Evolutionary conservation across 306 rosid species (phyloP).

Genomic region (Cucurbita pepo): DNA sequence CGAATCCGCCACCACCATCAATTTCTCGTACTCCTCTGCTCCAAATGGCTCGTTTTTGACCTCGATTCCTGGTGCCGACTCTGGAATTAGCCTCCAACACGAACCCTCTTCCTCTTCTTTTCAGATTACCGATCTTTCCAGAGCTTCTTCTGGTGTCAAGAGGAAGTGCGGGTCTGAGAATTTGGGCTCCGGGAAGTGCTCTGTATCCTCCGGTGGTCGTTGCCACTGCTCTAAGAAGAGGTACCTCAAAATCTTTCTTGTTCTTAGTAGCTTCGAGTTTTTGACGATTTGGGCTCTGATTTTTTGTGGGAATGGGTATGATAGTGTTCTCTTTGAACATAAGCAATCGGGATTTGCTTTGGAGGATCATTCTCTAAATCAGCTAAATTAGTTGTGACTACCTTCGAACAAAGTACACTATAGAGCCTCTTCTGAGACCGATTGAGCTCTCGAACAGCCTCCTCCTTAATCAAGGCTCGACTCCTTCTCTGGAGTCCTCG

Average conservation of each 20-base stretch:
- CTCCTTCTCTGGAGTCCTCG: no score
- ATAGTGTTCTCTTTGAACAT: no score
- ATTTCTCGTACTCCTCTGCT: slow-evolving; percentile 43
- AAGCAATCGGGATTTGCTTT: no score
- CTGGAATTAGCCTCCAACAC: slow-evolving; percentile 24
- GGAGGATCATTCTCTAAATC: no score
- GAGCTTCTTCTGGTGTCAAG: slow-evolving; percentile 42
- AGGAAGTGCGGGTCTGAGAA: slow-evolving; percentile 67
- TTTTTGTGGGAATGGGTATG: no score
- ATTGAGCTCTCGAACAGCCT: no score
- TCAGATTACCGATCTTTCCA: slow-evolving; percentile 56
- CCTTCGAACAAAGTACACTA: no score
- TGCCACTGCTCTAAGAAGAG: slow-evolving; percentile 82
- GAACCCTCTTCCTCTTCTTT: slow-evolving; percentile 26
- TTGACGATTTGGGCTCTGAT: background rate
- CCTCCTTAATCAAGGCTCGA: no score
- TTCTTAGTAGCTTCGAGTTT: background rate
- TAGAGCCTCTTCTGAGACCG: no score
- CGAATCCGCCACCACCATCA: slow-evolving; percentile 36
- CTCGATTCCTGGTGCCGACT: slow-evolving; percentile 45
- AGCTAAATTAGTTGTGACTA: no score
- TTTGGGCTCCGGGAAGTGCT: slow-evolving; percentile 54
- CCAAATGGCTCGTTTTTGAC: slow-evolving; percentile 38
- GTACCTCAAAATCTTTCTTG: slow-evolving; percentile 1
- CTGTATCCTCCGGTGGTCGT: slow-evolving; percentile 41